phyloP scores from a whole-genome alignment of 306 rosid genomes.

The Malus fusca region DNA sequence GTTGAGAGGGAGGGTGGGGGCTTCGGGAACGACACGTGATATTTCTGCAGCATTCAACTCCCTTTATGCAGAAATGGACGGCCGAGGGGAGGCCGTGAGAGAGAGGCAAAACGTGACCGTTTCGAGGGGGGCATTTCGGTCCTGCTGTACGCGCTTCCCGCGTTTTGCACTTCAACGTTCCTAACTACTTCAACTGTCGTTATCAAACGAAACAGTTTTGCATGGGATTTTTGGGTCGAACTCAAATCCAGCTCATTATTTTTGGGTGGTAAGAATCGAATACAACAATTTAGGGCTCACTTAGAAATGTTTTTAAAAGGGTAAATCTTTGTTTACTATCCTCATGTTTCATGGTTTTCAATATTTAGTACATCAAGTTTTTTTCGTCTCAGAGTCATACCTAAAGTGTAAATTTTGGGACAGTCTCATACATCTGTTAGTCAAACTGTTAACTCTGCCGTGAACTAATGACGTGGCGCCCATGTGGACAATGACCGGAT shows the following conservation, averaged over 20 bases:
- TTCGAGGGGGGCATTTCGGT: not conserved
- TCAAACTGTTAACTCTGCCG: too few relatives aligned
- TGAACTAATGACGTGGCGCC: too few relatives aligned
- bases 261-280: not conserved
- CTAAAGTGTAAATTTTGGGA: too few relatives aligned
- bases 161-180: not conserved
- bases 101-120: not conserved
- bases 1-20: not conserved
- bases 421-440: too few relatives aligned
- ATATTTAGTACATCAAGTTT: too few relatives aligned
- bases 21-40: not conserved
- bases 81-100: not conserved
- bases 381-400: too few relatives aligned
- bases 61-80: not conserved
- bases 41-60: not conserved
- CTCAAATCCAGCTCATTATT: too few relatives aligned
- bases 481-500: too few relatives aligned
- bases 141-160: not conserved
- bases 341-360: too few relatives aligned
- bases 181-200: not conserved
- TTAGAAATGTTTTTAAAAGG: too few relatives aligned
- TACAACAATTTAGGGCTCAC: rapidly evolving
- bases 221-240: too few relatives aligned
- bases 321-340: too few relatives aligned
- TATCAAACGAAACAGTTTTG: not conserved